phyloP scores from a whole-genome alignment of 345 rosid genomes.

The Diplotaxis tenuifolia region DNA sequence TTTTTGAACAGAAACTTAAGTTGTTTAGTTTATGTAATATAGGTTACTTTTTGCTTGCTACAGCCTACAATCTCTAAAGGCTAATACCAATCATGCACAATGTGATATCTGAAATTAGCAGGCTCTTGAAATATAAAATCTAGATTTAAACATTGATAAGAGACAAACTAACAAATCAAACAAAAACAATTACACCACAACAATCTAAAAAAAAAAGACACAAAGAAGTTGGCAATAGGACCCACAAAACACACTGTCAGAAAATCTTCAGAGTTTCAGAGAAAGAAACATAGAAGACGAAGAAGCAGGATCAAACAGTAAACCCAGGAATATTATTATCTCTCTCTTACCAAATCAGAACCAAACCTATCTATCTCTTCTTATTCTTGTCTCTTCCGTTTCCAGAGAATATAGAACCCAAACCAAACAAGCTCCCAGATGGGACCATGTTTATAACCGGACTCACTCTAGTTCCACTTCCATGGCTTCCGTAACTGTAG shows the following conservation, averaged over 20 bases:
- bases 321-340: constrained; percentile 2
- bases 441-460: constrained; percentile 77
- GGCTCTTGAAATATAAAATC: constrained; percentile 3
- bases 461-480: constrained; percentile 50
- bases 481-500: constrained; percentile 46
- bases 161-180: constrained; percentile 37
- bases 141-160: constrained; percentile 24
- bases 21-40: background rate
- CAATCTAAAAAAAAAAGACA: constrained; percentile 7
- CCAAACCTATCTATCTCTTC: constrained; percentile 45
- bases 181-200: constrained; percentile 38
- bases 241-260: constrained; percentile 43
- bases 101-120: constrained; percentile 18
- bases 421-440: constrained; percentile 62
- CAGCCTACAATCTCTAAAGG: too few species aligned
- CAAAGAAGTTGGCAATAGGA: constrained; percentile 16
- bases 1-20: too few species aligned
- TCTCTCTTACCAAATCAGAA: constrained; percentile 15
- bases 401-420: constrained; percentile 64
- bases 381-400: constrained; percentile 61
- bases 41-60: background rate
- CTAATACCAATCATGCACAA: background rate
- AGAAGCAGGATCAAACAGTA: constrained; percentile 32
- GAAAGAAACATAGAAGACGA: constrained; percentile 27
- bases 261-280: constrained; percentile 40